phyloP scores from a whole-genome alignment of 768 basidiomycete species.

The Suillus tomentosus region DNA sequence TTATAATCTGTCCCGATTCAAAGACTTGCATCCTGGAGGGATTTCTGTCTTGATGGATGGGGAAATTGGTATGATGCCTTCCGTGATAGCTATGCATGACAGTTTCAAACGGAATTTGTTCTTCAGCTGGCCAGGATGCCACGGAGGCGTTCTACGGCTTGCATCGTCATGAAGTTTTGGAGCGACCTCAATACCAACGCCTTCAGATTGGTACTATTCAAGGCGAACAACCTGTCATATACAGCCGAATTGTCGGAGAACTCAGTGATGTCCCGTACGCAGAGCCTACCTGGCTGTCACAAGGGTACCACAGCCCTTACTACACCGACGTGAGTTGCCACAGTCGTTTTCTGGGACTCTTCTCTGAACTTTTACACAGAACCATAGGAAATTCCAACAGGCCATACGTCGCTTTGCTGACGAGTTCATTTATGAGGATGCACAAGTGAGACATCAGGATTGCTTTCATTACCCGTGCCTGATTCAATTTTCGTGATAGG shows the following conservation, averaged over 20 bases:
- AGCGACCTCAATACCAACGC: constrained; percentile 70
- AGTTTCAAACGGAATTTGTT: not conserved
- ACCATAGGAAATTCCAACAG: constrained; percentile 48
- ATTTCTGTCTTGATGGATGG: constrained; percentile 71
- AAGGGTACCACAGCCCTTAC: constrained; percentile 70
- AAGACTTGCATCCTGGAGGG: constrained; percentile 83
- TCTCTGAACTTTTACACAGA: constrained; percentile 33
- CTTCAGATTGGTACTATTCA: constrained; percentile 74
- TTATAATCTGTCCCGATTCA: constrained; percentile 81
- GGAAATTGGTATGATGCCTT: constrained; percentile 61
- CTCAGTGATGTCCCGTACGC: constrained; percentile 82
- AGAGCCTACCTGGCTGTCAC: constrained; percentile 80
- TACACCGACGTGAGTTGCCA: constrained; percentile 58
- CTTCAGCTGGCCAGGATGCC: constrained; percentile 77
- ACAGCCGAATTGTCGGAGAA: constrained; percentile 51
- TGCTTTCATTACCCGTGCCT: constrained; percentile 23
- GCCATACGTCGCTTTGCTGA: constrained; percentile 64
- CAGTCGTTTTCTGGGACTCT: not conserved
- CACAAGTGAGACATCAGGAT: constrained; percentile 26
- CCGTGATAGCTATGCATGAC: not conserved
- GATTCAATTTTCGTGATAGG: constrained; percentile 31
- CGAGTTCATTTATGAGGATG: constrained; percentile 56
- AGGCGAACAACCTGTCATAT: constrained; percentile 59
- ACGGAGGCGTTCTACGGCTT: constrained; percentile 89
- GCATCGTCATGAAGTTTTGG: constrained; percentile 83